Evolutionary conservation across 1,284 basidiomycete genomes (phyloP).

Genomic region (Apiotrichum laibachii): DNA sequence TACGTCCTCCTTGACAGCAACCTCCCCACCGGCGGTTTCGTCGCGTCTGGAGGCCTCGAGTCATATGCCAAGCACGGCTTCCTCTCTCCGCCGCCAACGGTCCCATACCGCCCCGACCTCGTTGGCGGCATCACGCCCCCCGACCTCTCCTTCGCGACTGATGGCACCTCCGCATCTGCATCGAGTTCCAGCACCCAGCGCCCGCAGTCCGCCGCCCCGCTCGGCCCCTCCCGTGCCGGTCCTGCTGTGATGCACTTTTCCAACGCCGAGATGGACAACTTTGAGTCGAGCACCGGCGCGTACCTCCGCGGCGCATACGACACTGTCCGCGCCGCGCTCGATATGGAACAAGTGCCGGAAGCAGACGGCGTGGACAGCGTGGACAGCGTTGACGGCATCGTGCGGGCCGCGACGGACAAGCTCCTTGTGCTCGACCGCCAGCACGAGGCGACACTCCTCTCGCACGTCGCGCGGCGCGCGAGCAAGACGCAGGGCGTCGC

Average conservation of each 20-base stretch:
- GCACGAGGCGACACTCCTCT: slow-evolving; percentile 82
- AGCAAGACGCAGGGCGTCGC: slow-evolving; percentile 91
- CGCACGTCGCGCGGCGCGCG: slow-evolving; percentile 81
- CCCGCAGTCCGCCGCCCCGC: slow-evolving; percentile 6
- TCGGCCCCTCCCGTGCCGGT: slow-evolving; percentile 12
- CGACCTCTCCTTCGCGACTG: background rate
- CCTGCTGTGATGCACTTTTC: slow-evolving; percentile 41
- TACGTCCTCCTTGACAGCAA: slow-evolving; percentile 81
- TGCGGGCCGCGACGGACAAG: slow-evolving; percentile 40
- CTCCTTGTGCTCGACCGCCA: slow-evolving; percentile 66
- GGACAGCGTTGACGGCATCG: slow-evolving; percentile 2
- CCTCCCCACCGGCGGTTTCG: slow-evolving; percentile 96
- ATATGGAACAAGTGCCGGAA: slow-evolving; percentile 8
- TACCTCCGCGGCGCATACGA: slow-evolving; percentile 71
- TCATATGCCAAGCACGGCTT: slow-evolving; percentile 86
- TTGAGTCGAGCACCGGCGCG: slow-evolving; percentile 68
- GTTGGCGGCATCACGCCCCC: too few species aligned
- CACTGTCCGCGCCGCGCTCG: slow-evolving; percentile 15
- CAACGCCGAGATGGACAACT: slow-evolving; percentile 55
- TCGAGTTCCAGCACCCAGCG: background rate
- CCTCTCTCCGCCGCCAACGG: slow-evolving; percentile 36
- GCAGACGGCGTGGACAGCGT: slow-evolving; percentile 24
- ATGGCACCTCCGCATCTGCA: background rate
- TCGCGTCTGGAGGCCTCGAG: slow-evolving; percentile 90
- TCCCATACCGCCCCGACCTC: background rate